Evolutionary conservation across 2,329 filamentous ascomycete species (phyloP).

Genomic region (Fusarium scirpi): DNA sequence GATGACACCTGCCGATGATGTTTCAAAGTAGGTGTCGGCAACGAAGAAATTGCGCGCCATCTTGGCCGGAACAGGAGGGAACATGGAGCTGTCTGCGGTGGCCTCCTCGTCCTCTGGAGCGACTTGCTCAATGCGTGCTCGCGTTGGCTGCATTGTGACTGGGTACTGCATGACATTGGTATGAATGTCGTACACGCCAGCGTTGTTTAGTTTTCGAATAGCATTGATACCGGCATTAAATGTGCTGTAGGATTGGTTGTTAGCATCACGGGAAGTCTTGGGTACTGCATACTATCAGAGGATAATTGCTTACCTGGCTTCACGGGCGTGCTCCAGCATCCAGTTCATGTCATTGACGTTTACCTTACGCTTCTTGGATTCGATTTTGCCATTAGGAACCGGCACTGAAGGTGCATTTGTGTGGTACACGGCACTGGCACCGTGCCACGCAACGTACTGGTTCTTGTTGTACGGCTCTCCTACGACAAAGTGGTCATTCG

Average conservation of each 20-base stretch:
- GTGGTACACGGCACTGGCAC: conserved; percentile 95
- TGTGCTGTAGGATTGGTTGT: conserved; percentile 64
- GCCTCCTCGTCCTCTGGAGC: conserved; percentile 55
- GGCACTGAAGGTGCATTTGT: conserved; percentile 83
- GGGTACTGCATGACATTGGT: conserved; percentile 94
- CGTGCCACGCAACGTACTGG: conserved; percentile 98
- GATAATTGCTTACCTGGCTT: conserved; percentile 77
- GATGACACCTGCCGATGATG: conserved; percentile 61
- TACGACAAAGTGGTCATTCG: conserved; percentile 81
- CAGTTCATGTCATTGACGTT: conserved; percentile 94
- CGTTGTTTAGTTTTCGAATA: conserved; percentile 74
- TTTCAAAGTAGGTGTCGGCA: conserved; percentile 67
- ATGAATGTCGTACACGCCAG: conserved; percentile 91
- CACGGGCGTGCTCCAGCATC: conserved; percentile 94
- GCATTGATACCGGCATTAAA: conserved; percentile 84
- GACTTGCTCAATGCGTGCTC: conserved; percentile 83
- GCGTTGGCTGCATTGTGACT: conserved; percentile 87
- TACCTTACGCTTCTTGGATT: conserved; percentile 85
- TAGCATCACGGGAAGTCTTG: conserved; percentile 12
- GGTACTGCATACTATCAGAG: neutral
- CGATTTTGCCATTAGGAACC: conserved; percentile 78
- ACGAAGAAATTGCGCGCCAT: conserved; percentile 69
- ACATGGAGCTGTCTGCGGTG: conserved; percentile 52
- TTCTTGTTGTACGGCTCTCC: conserved; percentile 97
- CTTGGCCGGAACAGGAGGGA: conserved; percentile 62